Evolutionary conservation across 441 rosid species (phyloP).

Genomic region (Lepidium campestre): DNA sequence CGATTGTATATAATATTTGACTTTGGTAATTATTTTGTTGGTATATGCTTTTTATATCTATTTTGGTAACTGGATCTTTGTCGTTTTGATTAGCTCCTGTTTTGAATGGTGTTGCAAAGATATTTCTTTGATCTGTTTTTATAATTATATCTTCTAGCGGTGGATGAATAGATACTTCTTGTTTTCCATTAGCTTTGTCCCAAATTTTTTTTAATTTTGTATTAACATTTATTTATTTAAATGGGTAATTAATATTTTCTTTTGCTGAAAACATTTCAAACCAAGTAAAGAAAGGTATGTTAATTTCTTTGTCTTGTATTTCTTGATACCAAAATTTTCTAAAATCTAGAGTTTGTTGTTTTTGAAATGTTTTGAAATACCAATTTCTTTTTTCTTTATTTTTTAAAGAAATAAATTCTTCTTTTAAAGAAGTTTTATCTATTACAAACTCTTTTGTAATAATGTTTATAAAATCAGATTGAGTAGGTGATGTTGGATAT

Average conservation of each 20-base stretch:
- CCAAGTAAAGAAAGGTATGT: not conserved
- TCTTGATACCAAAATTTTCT: not conserved
- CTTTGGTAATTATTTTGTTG: not conserved
- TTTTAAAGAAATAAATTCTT: not conserved
- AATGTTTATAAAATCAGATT: not conserved
- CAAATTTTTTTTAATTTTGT: not conserved
- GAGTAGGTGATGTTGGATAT: not conserved
- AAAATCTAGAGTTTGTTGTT: not conserved
- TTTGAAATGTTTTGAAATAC: not conserved
- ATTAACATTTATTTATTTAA: not conserved
- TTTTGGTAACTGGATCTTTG: not conserved
- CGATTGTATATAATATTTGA: not conserved
- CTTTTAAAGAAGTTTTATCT: no score
- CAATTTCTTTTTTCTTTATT: not conserved
- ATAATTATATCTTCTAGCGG: not conserved
- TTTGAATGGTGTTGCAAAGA: not conserved
- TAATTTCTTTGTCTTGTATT: not conserved
- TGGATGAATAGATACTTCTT: not conserved
- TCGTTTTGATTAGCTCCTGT: not conserved
- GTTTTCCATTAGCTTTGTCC: not conserved
- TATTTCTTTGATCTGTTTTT: fast-evolving
- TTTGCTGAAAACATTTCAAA: not conserved
- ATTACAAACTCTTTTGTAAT: no score
- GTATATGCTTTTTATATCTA: not conserved
- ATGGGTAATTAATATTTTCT: not conserved